Base-by-base conservation (phyloP, 1,139 yeast species). In the Saccharomycopsis crataegensis region DNA sequence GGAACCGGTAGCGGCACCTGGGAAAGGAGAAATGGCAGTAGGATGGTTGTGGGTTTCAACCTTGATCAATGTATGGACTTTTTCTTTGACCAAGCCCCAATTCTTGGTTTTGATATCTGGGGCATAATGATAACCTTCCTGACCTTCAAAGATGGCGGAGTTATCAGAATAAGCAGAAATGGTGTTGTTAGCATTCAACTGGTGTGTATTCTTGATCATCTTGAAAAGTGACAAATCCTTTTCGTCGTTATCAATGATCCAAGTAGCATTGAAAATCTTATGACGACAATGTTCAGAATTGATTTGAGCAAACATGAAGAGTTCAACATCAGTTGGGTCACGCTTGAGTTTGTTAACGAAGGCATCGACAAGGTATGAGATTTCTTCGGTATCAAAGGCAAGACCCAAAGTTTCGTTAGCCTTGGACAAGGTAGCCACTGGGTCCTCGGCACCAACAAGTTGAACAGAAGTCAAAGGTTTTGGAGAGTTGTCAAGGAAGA, bases 11-110 rank as follows among this genome's bases (percentile, higher is more conserved):
- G 99, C 96, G 42, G 99, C 99, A 70, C 99, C 99, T 5, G 99
- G 93, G 71, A 88, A 94, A 40, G 99, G 99, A 34, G 98, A 91
- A 11, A 94, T 97, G 0, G 99, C 99, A 42, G 99, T 94, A 53
- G 99, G 99, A 68, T 94, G 99, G 72, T 94, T 94, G 69, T 94
- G 99, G 37, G 99, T 94, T 72, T 94, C 99, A 51, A 94, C 99
- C 69, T 94, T 94, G 62, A 91, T 87, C 62, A 94, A 75, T 65
- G 95, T 88, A 61, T 93, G 94, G 32, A 93, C 95, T 53, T 74
- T 75, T 71, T 94, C 99, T 60, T 79, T 78, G 58, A 74, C 78
- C 17, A 93, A 76, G 46, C 73, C 71, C 95, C 97, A 93, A 62
- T 78, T 78, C 63, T 85, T 80, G 46, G 88, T 74, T 50, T 74